Evolutionary conservation across 139 green algal species (phyloP).

Genomic region (Closterium sp.): DNA sequence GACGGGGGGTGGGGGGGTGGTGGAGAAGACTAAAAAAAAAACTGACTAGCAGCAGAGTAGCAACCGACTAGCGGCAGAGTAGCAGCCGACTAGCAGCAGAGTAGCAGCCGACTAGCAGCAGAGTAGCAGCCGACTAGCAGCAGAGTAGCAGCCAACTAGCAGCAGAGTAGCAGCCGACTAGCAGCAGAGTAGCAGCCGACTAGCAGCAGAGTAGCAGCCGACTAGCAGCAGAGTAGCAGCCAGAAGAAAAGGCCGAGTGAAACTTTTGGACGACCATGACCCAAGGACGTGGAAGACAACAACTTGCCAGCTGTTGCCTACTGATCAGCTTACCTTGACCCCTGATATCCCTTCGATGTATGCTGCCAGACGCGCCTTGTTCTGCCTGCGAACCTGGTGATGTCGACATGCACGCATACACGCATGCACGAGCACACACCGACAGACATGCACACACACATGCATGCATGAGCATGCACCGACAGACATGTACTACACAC

Average conservation of each 20-base stretch:
- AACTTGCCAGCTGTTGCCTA: neutral
- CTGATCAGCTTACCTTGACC: too few species aligned
- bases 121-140: too few species aligned
- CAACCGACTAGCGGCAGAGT: too few species aligned
- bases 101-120: too few species aligned
- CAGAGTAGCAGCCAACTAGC: too few species aligned
- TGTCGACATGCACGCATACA: neutral
- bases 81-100: too few species aligned
- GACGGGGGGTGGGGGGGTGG: too few species aligned
- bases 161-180: too few species aligned
- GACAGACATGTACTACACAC: neutral
- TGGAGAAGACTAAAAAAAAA: too few species aligned
- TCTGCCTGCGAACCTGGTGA: constrained; percentile 70
- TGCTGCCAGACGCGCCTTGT: constrained; percentile 64
- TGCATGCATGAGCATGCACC: constrained; percentile 66
- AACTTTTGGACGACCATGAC: neutral
- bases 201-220: too few species aligned
- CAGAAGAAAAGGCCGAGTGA: neutral
- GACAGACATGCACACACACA: neutral
- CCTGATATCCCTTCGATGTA: neutral
- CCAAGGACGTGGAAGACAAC: neutral
- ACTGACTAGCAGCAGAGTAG: neutral
- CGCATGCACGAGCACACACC: neutral
- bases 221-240: neutral
- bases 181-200: too few species aligned